Evolutionary conservation across 371 early-diverging fungal genomes (phyloP).

Genomic region (Nematocida sp.): DNA sequence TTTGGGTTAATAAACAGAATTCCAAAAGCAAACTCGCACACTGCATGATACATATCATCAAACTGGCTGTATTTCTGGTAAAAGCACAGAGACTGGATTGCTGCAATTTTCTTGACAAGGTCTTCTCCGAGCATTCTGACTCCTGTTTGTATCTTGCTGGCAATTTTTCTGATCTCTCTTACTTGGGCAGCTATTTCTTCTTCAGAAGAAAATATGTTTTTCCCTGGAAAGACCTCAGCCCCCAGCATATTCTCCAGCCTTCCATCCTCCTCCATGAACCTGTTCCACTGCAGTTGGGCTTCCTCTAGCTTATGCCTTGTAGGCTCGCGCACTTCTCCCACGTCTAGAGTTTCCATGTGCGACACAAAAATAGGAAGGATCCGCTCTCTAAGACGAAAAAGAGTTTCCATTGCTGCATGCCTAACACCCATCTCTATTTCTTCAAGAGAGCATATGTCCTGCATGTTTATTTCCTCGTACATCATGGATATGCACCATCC

Average conservation of each 20-base stretch:
- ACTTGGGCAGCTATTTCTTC: not conserved
- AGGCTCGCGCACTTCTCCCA: not conserved
- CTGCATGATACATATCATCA: not conserved
- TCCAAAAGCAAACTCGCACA: not conserved
- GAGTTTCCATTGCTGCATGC: no score
- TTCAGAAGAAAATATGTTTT: not conserved
- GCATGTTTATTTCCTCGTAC: no score
- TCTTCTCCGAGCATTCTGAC: not conserved
- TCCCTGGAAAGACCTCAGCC: not conserved
- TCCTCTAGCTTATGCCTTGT: not conserved
- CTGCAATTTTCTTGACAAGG: not conserved
- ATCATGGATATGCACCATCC: no score
- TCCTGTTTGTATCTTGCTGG: not conserved
- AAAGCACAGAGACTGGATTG: not conserved
- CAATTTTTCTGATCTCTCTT: not conserved
- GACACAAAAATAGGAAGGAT: slow-evolving; percentile 5
- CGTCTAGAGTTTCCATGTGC: not conserved
- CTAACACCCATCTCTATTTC: no score
- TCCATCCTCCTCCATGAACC: not conserved
- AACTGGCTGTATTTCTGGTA: not conserved
- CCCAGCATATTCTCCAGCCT: not conserved
- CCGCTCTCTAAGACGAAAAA: not conserved
- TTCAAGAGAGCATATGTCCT: no score
- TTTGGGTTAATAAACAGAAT: not conserved
- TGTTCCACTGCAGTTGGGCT: not conserved